Base-by-base conservation (phyloP, 495 filamentous ascomycete genomes). In the Talaromyces adpressus region DNA sequence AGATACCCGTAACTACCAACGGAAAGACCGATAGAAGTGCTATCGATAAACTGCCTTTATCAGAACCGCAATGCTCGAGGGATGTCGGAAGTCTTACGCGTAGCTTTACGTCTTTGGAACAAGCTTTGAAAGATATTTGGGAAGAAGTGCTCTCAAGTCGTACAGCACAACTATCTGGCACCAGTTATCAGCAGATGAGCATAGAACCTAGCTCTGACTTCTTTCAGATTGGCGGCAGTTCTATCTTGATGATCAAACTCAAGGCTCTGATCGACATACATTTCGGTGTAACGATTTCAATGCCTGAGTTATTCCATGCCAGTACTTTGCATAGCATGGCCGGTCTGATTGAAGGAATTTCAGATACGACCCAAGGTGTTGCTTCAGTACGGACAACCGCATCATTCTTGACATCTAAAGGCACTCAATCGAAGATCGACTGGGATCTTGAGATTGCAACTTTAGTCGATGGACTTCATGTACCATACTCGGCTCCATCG, bases 201-300 rank as follows among this genome's bases (percentile, higher is more conserved):
- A 53, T 66, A 3, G 59, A 59, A 30, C 58, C 69, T 2, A 20
- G 63, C 11, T 69, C 75, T 0, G 68, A 75, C 53, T 80, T 80
- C 62, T 81, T 81, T 62, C 56, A 60, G n/a, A 60, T 74, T 20
- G 77, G 78, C 1, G 78, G 78, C 5, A 73, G 67, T 18, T 79
- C 76, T 0, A 29, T 79, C 1, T 64, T 73, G 2, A 57, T 81
- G 14, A 62, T 78, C 2, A 63, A 62, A 4, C 66, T 81, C 4
- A 73, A 74, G 47, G 49, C 47, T 0, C 51, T 59, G 1, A 68
- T 81, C 8, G 63, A 63, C 12, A 59, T 69, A 0, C 58, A 39
- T 2, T 68, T 78, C 4, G 65, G 69, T 2, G 58, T 68, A 0
- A 63, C 62, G 2, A 53, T 74, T 3, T 56, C 70, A 0, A 41